phyloP scores from a whole-genome alignment of 2,329 filamentous ascomycete genomes.

The Amphichorda felina region DNA sequence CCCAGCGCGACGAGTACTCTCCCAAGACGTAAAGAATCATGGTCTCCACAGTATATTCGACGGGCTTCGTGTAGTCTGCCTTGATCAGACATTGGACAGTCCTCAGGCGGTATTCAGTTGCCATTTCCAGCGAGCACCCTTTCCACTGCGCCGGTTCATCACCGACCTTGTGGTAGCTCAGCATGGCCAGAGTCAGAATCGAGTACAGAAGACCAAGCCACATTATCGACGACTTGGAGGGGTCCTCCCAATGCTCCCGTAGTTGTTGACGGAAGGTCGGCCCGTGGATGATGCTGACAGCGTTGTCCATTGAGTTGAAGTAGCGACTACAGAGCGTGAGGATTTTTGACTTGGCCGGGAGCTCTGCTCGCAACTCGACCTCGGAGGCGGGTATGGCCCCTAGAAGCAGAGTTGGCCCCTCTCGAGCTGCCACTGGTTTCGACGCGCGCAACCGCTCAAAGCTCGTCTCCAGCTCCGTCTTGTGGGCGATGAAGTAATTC shows the following conservation, averaged over 20 bases:
- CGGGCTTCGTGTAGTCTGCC: constrained; percentile 66
- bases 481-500: constrained; percentile 75
- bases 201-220: constrained; percentile 71
- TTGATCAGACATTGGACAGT: constrained; percentile 69
- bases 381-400: constrained; percentile 62
- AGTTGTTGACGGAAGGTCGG: constrained; percentile 75
- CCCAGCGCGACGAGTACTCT: constrained; percentile 61
- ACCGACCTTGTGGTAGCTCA: constrained; percentile 68
- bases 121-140: constrained; percentile 48
- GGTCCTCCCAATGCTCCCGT: constrained; percentile 55
- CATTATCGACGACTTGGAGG: constrained; percentile 59
- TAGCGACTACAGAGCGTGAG: constrained; percentile 79
- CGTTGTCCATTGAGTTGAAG: constrained; percentile 69
- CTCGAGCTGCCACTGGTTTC: constrained; percentile 45
- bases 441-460: constrained; percentile 63
- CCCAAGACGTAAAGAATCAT: constrained; percentile 65
- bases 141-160: constrained; percentile 72
- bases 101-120: constrained; percentile 53
- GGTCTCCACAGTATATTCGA: constrained; percentile 67
- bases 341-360: constrained; percentile 74
- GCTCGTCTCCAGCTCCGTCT: constrained; percentile 78
- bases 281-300: constrained; percentile 66
- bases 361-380: constrained; percentile 63
- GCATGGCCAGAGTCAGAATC: constrained; percentile 64
- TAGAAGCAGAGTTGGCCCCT: constrained; percentile 69